These are phyloP conservation scores for Jatropha podagrica DNA, from an alignment of 441 rosid genomes.

Conservation along the genomic window DNA sequence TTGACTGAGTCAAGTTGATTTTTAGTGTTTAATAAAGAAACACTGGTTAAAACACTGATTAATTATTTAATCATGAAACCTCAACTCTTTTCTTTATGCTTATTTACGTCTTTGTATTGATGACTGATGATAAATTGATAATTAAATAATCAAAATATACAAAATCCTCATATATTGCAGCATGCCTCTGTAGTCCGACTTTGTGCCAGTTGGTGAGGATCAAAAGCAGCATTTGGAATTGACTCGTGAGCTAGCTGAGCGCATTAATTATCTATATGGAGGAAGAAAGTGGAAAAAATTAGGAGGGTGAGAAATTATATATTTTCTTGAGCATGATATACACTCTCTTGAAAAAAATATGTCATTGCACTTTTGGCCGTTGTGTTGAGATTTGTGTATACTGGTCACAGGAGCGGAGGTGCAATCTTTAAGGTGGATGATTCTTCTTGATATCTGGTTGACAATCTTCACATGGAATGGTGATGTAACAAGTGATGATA, in stretches of 20 bases:
- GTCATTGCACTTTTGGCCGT: neutral
- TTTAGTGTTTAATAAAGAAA: neutral
- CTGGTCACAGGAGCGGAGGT: slow-evolving; percentile 66
- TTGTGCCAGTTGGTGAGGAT: slow-evolving; percentile 96
- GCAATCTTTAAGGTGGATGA: slow-evolving; percentile 70
- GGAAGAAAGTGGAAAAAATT: slow-evolving; percentile 97
- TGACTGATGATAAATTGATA: slow-evolving; percentile 23
- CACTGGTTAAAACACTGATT: neutral
- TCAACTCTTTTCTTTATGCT: slow-evolving; percentile 10
- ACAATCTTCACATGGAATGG: slow-evolving; percentile 22
- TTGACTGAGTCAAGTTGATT: neutral
- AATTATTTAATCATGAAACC: neutral
- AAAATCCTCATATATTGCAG: slow-evolving; percentile 46
- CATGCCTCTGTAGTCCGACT: slow-evolving; percentile 75
- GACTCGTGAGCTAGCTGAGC: slow-evolving; percentile 82
- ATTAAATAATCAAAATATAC: slow-evolving; percentile 26
- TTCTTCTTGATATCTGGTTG: slow-evolving; percentile 24
- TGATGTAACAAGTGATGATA: slow-evolving; percentile 13
- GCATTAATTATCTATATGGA: slow-evolving; percentile 78
- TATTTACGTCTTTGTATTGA: slow-evolving; percentile 18
- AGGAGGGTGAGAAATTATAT: slow-evolving; percentile 62
- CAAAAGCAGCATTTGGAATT: slow-evolving; percentile 95
- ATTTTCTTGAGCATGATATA: slow-evolving; percentile 14
- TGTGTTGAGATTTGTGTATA: slow-evolving; percentile 24
- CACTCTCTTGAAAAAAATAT: slow-evolving; percentile 10